Evolutionary conservation across 441 rosid species (phyloP).

Genomic region (Sinapis alba): DNA sequence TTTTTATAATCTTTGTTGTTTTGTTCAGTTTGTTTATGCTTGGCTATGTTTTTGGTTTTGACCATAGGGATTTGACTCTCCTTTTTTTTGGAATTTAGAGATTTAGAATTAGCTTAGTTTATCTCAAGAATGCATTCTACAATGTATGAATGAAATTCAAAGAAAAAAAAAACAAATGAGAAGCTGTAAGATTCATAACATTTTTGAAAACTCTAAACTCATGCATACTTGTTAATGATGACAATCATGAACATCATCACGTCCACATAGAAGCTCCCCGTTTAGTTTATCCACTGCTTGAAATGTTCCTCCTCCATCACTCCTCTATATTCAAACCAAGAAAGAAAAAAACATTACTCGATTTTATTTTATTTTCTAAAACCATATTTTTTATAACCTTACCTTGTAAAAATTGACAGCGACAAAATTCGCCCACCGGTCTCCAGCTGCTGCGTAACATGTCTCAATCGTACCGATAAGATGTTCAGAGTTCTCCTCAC

Average conservation of each 20-base stretch:
- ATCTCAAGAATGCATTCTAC: not conserved
- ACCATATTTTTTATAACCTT: not conserved
- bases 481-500: conserved; percentile 50
- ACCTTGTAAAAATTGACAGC: conserved; percentile 72
- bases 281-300: conserved; percentile 61
- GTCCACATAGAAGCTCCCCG: conserved; percentile 62
- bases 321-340: conserved; percentile 42
- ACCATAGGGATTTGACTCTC: too few relatives aligned
- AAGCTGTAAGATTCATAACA: not conserved
- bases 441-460: conserved; percentile 53
- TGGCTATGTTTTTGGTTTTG: too few relatives aligned
- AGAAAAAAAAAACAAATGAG: not conserved
- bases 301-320: conserved; percentile 68
- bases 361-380: too few relatives aligned
- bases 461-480: conserved; percentile 51
- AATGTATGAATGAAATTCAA: not conserved
- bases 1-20: too few relatives aligned
- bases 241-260: conserved; percentile 61
- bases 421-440: conserved; percentile 71
- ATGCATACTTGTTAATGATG: not conserved
- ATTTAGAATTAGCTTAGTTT: too few relatives aligned
- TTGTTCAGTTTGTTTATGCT: too few relatives aligned
- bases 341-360: not conserved
- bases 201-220: not conserved
- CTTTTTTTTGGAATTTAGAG: too few relatives aligned